These are phyloP conservation scores for Rhizoclosmatium globosum DNA, from an alignment of 192 early-diverging fungal species.

Conservation along the genomic window DNA sequence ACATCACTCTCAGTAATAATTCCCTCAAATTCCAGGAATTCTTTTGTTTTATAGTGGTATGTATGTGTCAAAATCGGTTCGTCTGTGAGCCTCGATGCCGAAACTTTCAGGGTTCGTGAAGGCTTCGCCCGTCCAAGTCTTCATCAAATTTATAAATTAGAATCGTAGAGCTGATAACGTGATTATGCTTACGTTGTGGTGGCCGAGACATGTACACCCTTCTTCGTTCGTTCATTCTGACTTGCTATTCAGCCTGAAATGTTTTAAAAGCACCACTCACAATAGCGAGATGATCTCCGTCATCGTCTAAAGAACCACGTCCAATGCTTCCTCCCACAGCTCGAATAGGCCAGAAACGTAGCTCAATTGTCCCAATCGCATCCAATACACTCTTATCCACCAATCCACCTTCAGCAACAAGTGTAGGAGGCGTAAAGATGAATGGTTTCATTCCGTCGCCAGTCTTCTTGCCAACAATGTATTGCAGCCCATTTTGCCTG, in stretches of 20 bases:
- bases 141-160: not conserved
- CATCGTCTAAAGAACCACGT: not conserved
- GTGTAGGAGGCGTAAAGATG: not conserved
- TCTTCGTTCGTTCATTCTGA: conserved; percentile 20
- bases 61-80: not conserved
- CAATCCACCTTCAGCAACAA: conserved; percentile 4
- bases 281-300: not conserved
- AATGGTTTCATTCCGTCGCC: not conserved
- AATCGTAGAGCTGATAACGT: not conserved
- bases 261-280: not conserved
- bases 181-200: not conserved
- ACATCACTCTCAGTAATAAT: not conserved
- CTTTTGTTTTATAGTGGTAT: conserved; percentile 13
- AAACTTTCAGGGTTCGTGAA: not conserved
- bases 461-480: not conserved
- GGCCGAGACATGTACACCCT: conserved; percentile 14
- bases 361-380: not conserved
- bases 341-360: conserved; percentile 1
- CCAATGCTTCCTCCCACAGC: not conserved
- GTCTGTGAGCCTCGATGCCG: not conserved
- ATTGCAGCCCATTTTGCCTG: not conserved
- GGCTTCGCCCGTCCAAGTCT: not conserved
- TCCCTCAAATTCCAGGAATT: conserved; percentile 17
- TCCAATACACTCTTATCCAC: not conserved
- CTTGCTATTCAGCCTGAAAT: not conserved